phyloP scores from a whole-genome alignment of 2,329 filamentous ascomycete genomes.

The Huntiella savannae region DNA sequence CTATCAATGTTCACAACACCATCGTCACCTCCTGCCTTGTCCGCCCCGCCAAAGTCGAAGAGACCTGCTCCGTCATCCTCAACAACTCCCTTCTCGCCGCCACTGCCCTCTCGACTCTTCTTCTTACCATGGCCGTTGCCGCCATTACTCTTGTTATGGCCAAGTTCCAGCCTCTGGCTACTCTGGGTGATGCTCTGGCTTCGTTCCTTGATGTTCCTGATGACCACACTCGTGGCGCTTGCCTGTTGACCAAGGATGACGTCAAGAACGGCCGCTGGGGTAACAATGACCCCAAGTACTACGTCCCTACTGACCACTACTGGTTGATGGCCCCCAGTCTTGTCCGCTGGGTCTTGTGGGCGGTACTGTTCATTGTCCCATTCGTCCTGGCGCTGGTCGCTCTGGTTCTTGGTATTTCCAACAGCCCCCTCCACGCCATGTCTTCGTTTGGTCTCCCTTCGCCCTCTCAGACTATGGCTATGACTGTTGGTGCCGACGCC shows the following conservation, averaged over 20 bases:
- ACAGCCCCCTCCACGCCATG: constrained; percentile 17
- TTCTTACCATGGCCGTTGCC: constrained; percentile 15
- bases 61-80: constrained; percentile 23
- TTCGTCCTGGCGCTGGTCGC: constrained; percentile 21
- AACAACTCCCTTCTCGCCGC: constrained; percentile 25
- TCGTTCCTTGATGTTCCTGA: constrained; percentile 31
- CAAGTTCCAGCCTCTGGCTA: constrained; percentile 26
- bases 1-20: constrained; percentile 1
- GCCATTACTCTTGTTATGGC: constrained; percentile 22
- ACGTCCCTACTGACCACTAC: constrained; percentile 21
- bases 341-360: constrained; percentile 24
- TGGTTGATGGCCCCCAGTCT: constrained; percentile 28
- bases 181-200: constrained; percentile 30
- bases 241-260: constrained; percentile 28
- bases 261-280: constrained; percentile 26
- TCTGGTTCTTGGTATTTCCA: constrained; percentile 20
- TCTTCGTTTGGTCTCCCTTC: constrained; percentile 22
- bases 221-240: constrained; percentile 23
- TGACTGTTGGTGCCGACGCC: constrained; percentile 15
- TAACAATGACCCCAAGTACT: constrained; percentile 24
- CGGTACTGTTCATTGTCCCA: constrained; percentile 22
- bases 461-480: constrained; percentile 19
- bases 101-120: constrained; percentile 24
- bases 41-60: constrained; percentile 12
- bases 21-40: constrained; percentile 18